A percentile compares a stretch with the other conserved stretches of the same genome.
phyloP scores from a whole-genome alignment of 495 filamentous ascomycete genomes.

The Penicillium steckii region DNA sequence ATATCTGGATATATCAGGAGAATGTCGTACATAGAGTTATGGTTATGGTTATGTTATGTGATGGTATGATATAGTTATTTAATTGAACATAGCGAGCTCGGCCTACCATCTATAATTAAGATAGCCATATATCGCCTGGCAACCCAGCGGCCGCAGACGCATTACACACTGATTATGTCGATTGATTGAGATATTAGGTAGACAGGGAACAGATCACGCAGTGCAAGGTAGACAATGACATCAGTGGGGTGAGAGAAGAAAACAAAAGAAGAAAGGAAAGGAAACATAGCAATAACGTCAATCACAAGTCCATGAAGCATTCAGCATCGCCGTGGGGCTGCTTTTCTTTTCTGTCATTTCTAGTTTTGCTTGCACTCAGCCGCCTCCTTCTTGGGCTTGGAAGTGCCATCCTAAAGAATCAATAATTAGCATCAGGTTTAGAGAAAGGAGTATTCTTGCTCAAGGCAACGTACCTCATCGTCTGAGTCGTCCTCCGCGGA shows the following conservation, averaged over 20 bases:
- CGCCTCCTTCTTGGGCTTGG: slow-evolving; percentile 98
- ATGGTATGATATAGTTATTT: too few relatives aligned
- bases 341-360: slow-evolving; percentile 12
- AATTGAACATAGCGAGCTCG: too few relatives aligned
- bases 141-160: slow-evolving; percentile 5
- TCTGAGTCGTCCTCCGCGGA: slow-evolving; percentile 74
- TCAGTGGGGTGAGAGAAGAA: slow-evolving; percentile 18
- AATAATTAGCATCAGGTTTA: slow-evolving; percentile 26
- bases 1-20: slow-evolving; percentile 1
- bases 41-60: too few relatives aligned
- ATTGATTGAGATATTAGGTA: slow-evolving; percentile 35
- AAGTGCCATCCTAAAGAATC: slow-evolving; percentile 84
- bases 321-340: slow-evolving; percentile 17
- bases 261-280: slow-evolving; percentile 31
- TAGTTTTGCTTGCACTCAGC: slow-evolving; percentile 99
- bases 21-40: too few relatives aligned
- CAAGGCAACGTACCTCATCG: slow-evolving; percentile 72
- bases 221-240: slow-evolving; percentile 26
- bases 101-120: too few relatives aligned
- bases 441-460: neutral
- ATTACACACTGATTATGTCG: slow-evolving; percentile 31
- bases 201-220: slow-evolving; percentile 28
- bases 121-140: neutral
- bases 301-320: slow-evolving; percentile 26
- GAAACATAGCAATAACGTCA: slow-evolving; percentile 34